phyloP scores from a whole-genome alignment of 2,329 filamentous ascomycete species.

The Fusarium scirpi region DNA sequence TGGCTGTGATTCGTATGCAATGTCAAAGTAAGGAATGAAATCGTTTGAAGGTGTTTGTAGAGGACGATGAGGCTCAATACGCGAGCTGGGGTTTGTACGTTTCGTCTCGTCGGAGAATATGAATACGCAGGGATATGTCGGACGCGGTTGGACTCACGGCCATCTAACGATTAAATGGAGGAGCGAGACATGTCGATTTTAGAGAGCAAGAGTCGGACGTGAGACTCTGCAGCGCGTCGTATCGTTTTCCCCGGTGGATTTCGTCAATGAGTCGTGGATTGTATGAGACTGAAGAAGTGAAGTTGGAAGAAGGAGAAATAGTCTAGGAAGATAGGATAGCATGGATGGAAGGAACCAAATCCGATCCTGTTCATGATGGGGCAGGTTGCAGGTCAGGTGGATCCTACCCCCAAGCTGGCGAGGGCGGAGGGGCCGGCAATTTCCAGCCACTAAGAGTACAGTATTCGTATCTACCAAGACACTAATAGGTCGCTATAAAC shows the following conservation, averaged over 20 bases:
- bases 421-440: slow-evolving; percentile 26
- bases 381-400: slow-evolving; percentile 2
- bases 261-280: not conserved
- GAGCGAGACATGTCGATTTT: slow-evolving; percentile 34
- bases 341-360: slow-evolving; percentile 3
- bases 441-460: slow-evolving; percentile 28
- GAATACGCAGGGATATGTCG: slow-evolving; percentile 31
- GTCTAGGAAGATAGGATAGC: not conserved
- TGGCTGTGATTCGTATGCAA: slow-evolving; percentile 7
- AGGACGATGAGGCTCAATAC: slow-evolving; percentile 9
- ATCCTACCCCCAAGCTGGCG: slow-evolving; percentile 15
- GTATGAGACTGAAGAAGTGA: not conserved
- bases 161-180: slow-evolving; percentile 35
- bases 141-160: slow-evolving; percentile 28
- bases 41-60: not conserved
- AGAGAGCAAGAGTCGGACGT: slow-evolving; percentile 1
- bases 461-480: slow-evolving; percentile 13
- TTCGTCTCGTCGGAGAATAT: slow-evolving; percentile 29
- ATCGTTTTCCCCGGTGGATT: not conserved
- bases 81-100: slow-evolving; percentile 14
- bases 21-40: not conserved
- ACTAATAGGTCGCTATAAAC: slow-evolving; percentile 16
- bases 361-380: slow-evolving; percentile 23
- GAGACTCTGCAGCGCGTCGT: slow-evolving; percentile 2
- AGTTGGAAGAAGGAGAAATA: slow-evolving; percentile 17